A percentile compares a stretch with the other conserved stretches of the same genome.
Conservation (phyloP, 306 rosid species). For the Glycyrrhiza uralensis region DNA sequence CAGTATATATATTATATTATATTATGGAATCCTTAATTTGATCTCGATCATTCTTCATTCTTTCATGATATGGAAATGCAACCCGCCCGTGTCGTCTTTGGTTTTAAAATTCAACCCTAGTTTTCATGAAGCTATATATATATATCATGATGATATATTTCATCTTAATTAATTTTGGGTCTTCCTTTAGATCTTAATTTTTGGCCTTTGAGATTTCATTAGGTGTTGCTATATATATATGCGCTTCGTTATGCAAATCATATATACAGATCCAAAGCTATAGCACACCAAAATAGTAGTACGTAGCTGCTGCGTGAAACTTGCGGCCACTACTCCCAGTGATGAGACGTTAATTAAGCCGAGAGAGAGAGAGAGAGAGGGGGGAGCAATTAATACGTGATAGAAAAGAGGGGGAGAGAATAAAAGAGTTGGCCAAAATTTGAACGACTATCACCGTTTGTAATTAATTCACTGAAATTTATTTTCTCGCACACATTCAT, state of each 20-base stretch:
- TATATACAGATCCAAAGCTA: conserved; percentile 19
- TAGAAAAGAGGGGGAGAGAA: background rate
- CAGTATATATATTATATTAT: no score
- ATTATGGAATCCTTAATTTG: no score
- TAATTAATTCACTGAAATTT: conserved; percentile 23
- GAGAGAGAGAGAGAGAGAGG: no score
- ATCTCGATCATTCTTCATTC: no score
- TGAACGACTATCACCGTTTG: conserved; percentile 30
- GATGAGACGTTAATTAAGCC: no score
- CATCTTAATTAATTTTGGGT: background rate
- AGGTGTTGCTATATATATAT: background rate
- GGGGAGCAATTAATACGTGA: conserved; percentile 8
- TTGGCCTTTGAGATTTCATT: background rate
- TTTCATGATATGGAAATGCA: no score
- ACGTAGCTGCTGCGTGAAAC: background rate
- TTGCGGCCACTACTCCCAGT: no score
- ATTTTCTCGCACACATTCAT: conserved; percentile 17
- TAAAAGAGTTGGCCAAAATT: conserved; percentile 21
- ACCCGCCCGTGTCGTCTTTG: background rate
- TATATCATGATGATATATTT: no score
- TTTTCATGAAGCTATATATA: no score
- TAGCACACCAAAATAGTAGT: background rate
- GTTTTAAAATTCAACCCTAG: conserved; percentile 26
- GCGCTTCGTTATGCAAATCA: no score
- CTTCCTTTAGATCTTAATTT: background rate